These are phyloP conservation scores for Fremontodendron californicum DNA, from an alignment of 345 rosid species.

Conservation along the genomic window DNA sequence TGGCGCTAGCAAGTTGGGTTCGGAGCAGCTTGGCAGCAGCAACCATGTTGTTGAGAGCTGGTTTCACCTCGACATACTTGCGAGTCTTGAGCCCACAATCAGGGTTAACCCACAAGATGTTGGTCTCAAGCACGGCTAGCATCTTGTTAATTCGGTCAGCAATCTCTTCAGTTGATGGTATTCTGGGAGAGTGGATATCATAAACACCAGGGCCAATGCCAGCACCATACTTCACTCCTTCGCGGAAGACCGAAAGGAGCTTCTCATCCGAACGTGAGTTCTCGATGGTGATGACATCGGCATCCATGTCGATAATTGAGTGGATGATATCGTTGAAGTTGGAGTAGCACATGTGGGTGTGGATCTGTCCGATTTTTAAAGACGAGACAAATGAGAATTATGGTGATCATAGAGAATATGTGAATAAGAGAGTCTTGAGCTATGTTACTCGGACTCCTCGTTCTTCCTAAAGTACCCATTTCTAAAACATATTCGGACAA, in stretches of 20 bases:
- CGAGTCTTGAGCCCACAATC: conserved; percentile 97
- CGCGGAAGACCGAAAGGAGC: conserved; percentile 94
- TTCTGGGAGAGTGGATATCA: conserved; percentile 95
- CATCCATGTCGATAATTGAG: conserved; percentile 95
- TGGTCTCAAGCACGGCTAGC: conserved; percentile 87
- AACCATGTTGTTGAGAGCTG: conserved; percentile 87
- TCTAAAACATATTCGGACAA: no score
- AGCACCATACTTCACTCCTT: conserved; percentile 95
- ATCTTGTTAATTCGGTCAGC: conserved; percentile 93
- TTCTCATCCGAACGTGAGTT: conserved; percentile 98
- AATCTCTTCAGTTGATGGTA: conserved; percentile 86
- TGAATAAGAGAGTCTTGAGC: neutral
- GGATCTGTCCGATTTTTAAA: conserved; percentile 46
- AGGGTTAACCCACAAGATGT: conserved; percentile 98
- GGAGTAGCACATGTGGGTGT: conserved; percentile 99
- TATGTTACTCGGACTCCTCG: no score
- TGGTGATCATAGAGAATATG: neutral
- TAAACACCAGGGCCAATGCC: conserved; percentile 98
- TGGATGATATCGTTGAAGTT: conserved; percentile 96
- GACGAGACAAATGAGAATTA: neutral
- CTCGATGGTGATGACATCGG: conserved; percentile 96
- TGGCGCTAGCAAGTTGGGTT: conserved; percentile 73
- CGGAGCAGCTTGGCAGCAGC: conserved; percentile 90
- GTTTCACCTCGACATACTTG: conserved; percentile 86
- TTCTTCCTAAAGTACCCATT: no score